phyloP scores from a whole-genome alignment of 352 stramenopile genomes.

The Phytophthora brassicae region DNA sequence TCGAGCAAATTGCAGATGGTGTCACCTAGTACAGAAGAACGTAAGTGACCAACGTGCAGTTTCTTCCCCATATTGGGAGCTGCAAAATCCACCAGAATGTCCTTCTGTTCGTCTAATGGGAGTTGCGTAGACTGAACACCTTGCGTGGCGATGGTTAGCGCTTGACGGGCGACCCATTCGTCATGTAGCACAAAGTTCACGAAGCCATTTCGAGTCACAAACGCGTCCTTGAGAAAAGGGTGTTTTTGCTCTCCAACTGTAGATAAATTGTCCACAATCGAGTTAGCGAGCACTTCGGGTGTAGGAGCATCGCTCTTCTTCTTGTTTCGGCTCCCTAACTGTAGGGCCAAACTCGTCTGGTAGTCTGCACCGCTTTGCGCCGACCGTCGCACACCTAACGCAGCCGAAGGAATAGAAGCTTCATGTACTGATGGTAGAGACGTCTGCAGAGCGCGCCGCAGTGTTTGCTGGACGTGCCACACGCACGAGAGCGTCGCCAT shows the following conservation, averaged over 20 bases:
- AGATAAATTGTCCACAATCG: constrained; percentile 30
- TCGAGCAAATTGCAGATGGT: constrained; percentile 82
- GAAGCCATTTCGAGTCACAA: constrained; percentile 71
- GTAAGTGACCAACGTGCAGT: constrained; percentile 81
- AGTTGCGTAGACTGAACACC: constrained; percentile 37
- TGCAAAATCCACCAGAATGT: constrained; percentile 81
- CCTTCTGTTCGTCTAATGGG: constrained; percentile 16
- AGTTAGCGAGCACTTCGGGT: constrained; percentile 44
- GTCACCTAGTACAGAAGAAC: constrained; percentile 79
- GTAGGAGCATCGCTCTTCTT: constrained; percentile 18
- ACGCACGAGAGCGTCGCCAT: constrained; percentile 47
- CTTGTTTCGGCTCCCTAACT: constrained; percentile 47
- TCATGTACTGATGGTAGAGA: constrained; percentile 37
- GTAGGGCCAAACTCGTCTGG: constrained; percentile 69
- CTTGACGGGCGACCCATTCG: constrained; percentile 64
- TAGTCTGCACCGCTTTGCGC: constrained; percentile 68
- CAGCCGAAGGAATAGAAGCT: constrained; percentile 9
- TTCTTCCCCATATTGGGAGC: constrained; percentile 87
- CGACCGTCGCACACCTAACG: constrained; percentile 68
- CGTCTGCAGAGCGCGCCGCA: constrained; percentile 42
- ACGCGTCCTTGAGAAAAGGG: constrained; percentile 40
- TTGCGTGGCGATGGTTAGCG: constrained; percentile 58
- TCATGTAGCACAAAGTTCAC: constrained; percentile 76
- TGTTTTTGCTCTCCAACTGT: constrained; percentile 2
- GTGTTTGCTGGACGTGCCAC: constrained; percentile 46